Conservation (phyloP, 805 yeast genomes). For the Henningerozyma blattae region DNA sequence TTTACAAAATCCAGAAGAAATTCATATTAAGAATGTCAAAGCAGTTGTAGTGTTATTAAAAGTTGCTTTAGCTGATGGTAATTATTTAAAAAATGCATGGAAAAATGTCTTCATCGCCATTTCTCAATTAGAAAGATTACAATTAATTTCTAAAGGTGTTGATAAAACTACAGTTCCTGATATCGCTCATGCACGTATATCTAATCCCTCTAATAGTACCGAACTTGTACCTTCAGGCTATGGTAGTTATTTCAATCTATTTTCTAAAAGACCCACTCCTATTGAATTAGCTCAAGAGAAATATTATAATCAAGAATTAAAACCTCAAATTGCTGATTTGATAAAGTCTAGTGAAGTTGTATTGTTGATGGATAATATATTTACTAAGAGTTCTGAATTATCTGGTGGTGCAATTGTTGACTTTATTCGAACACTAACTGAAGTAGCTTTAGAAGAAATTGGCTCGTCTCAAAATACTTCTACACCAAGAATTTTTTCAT, state of each 20-base stretch:
- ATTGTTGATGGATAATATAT: conserved; percentile 76
- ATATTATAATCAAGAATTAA: conserved; percentile 58
- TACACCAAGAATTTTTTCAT: conserved; percentile 81
- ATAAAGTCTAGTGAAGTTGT: conserved; percentile 58
- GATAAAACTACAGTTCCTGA: conserved; percentile 80
- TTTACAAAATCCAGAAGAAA: conserved; percentile 64
- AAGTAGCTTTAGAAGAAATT: conserved; percentile 82
- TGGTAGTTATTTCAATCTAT: conserved; percentile 44
- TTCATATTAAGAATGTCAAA: conserved; percentile 66
- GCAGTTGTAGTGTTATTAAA: conserved; percentile 68
- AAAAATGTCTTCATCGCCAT: conserved; percentile 65
- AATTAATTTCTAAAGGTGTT: conserved; percentile 76
- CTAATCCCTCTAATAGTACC: conserved; percentile 36
- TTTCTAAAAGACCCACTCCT: conserved; percentile 42
- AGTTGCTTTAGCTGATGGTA: conserved; percentile 72
- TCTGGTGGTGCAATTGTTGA: conserved; percentile 76
- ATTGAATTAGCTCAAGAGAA: conserved; percentile 59
- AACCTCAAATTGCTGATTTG: conserved; percentile 42
- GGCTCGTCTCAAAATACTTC: conserved; percentile 72
- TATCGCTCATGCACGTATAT: conserved; percentile 61
- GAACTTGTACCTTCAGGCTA: conserved; percentile 38
- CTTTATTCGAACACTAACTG: conserved; percentile 78
- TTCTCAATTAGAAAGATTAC: conserved; percentile 86
- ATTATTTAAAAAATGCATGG: conserved; percentile 68
- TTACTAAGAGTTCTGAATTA: conserved; percentile 67